Evolutionary conservation across 306 rosid genomes (phyloP).

Genomic region (Mucuna pruriens): DNA sequence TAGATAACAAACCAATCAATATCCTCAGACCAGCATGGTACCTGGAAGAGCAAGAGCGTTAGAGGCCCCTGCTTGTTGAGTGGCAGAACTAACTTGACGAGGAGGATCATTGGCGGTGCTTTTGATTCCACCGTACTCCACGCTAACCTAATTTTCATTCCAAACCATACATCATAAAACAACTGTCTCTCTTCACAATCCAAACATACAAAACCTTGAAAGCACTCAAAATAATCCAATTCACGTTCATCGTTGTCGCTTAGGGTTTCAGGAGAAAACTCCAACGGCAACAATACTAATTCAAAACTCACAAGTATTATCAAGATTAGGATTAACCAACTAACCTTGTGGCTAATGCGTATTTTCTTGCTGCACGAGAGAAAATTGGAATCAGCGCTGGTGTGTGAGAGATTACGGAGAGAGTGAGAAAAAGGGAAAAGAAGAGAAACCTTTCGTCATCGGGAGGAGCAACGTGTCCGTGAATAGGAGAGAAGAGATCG

Average conservation of each 20-base stretch:
- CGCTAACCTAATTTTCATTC: constrained; percentile 51
- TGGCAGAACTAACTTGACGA: constrained; percentile 46
- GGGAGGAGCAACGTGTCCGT: constrained; percentile 70
- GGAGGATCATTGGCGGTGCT: constrained; percentile 51
- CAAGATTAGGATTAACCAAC: constrained; percentile 28
- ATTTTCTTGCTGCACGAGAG: constrained; percentile 62
- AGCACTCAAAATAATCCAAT: neutral
- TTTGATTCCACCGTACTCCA: constrained; percentile 77
- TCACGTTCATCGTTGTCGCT: neutral
- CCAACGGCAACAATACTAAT: neutral
- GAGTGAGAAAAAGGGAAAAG: neutral
- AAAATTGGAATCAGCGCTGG: neutral
- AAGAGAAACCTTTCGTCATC: constrained; percentile 66
- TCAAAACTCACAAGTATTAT: neutral
- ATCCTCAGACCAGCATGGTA: constrained; percentile 18
- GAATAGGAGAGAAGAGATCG: constrained; percentile 91
- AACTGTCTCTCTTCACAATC: neutral
- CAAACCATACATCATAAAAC: constrained; percentile 25
- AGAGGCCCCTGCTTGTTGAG: constrained; percentile 60
- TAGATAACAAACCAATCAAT: neutral
- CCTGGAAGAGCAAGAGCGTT: constrained; percentile 84
- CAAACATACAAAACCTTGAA: neutral
- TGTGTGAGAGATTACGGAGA: neutral
- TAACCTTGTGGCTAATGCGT: constrained; percentile 83
- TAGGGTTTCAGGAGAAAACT: constrained; percentile 4